These are phyloP conservation scores for Papilionanthe hybrid DNA, from an alignment of 116 monocot genomes.

Conservation along the genomic window DNA sequence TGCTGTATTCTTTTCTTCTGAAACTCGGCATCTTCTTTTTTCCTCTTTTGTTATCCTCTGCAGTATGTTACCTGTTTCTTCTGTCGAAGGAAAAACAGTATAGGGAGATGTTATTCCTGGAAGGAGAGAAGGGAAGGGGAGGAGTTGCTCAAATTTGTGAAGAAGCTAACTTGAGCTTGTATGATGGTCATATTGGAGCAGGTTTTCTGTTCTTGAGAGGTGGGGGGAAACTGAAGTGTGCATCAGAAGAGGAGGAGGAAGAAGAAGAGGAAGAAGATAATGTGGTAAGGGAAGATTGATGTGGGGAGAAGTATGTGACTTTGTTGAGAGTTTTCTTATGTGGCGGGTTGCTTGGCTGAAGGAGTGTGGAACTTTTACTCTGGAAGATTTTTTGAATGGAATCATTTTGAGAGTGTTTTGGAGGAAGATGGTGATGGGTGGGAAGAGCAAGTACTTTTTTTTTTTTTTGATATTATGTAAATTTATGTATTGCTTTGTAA, in stretches of 20 bases:
- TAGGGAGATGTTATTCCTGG: not conserved
- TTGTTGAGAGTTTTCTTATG: conserved; percentile 29
- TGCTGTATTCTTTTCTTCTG: conserved; percentile 3
- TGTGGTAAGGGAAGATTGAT: conserved; percentile 28
- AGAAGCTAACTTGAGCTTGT: conserved; percentile 35
- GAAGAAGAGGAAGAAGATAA: conserved; percentile 5
- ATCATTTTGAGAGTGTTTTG: conserved; percentile 2
- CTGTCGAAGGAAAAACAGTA: not conserved
- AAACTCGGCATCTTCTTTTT: conserved; percentile 12
- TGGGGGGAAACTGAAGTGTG: not conserved
- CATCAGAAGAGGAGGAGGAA: not conserved
- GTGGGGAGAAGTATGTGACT: conserved; percentile 11
- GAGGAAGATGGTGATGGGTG: not conserved
- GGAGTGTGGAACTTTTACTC: conserved; percentile 51
- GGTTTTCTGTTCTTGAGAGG: conserved; percentile 33
- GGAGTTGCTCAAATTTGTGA: conserved; percentile 9
- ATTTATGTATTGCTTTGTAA: too few species aligned
- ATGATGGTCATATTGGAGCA: conserved; percentile 18
- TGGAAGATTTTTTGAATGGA: conserved; percentile 43
- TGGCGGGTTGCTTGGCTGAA: conserved; percentile 44
- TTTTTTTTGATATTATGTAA: not conserved
- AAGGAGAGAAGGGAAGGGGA: not conserved
- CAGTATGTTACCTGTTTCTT: conserved; percentile 8
- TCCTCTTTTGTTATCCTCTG: conserved; percentile 10
- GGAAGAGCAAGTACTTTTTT: not conserved